Evolutionary conservation across 176 grass and related monocot genomes (phyloP).

Genomic region (Raddia distichophylla): DNA sequence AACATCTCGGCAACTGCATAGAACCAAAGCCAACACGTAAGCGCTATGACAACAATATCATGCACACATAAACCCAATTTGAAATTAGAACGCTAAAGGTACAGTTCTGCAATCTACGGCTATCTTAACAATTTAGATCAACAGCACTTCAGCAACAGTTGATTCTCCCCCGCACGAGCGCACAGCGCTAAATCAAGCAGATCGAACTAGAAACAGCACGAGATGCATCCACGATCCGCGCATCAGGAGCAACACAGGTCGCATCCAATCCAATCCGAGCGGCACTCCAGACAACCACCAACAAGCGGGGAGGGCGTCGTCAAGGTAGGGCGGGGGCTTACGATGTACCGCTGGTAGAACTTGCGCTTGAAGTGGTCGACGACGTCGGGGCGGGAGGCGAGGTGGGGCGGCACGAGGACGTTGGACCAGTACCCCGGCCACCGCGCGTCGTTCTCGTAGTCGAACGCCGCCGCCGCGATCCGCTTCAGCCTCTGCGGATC

Average conservation of each 20-base stretch:
- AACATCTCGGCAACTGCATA: not conserved
- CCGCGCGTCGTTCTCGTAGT: constrained; percentile 90
- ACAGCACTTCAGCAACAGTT: not conserved
- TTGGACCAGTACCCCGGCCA: constrained; percentile 98
- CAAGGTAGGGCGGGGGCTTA: constrained; percentile 24
- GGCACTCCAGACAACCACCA: not conserved
- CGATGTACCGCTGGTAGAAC: constrained; percentile 87
- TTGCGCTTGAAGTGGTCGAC: constrained; percentile 94
- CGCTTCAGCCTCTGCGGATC: constrained; percentile 78
- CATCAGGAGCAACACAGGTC: not conserved
- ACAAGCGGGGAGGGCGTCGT: not conserved
- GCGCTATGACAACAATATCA: not conserved
- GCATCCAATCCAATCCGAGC: not conserved
- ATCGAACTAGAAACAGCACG: constrained; percentile 18
- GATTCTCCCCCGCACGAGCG: constrained; percentile 6
- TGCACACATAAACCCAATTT: constrained; percentile 2
- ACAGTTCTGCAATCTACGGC: not conserved
- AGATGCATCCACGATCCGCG: not conserved
- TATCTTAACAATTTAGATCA: constrained; percentile 2
- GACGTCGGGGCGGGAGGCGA: constrained; percentile 77
- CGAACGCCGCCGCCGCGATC: constrained; percentile 77
- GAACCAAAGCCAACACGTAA: constrained; percentile 1
- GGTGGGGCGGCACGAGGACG: constrained; percentile 75
- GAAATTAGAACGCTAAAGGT: not conserved
- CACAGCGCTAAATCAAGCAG: not conserved